Conservation (phyloP, 768 basidiomycete species). For the Crassisporium funariophilum region DNA sequence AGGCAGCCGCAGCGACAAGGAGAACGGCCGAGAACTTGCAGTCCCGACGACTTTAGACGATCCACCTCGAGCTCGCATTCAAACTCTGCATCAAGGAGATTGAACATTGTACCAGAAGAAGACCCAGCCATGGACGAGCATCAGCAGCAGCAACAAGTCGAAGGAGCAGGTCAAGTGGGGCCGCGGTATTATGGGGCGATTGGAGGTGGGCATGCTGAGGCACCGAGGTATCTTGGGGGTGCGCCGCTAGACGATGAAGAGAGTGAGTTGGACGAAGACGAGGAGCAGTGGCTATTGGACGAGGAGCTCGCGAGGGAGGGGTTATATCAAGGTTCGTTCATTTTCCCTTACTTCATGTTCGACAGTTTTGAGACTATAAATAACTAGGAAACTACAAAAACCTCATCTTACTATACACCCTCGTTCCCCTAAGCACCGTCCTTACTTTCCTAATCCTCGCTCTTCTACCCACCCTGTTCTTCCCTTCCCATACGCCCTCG, state of each 20-base stretch:
- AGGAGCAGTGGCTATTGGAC: conserved; percentile 35
- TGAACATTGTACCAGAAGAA: conserved; percentile 27
- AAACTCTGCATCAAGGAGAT: conserved; percentile 10
- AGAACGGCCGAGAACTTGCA: conserved; percentile 9
- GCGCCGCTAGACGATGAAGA: conserved; percentile 21
- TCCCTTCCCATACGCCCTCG: conserved; percentile 43
- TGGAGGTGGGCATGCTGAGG: conserved; percentile 18
- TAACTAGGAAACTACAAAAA: conserved; percentile 62
- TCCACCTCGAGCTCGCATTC: conserved; percentile 14
- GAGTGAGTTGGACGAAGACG: conserved; percentile 32
- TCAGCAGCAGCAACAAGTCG: background rate
- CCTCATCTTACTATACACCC: conserved; percentile 55
- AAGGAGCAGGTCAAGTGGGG: background rate
- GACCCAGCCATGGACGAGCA: conserved; percentile 8
- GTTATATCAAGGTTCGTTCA: conserved; percentile 27
- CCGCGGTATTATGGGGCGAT: conserved; percentile 21
- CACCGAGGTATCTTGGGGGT: too few species aligned
- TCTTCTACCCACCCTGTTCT: conserved; percentile 49
- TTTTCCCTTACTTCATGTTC: background rate
- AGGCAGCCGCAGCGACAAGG: conserved; percentile 3
- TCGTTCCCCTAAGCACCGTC: conserved; percentile 59
- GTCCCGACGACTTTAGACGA: conserved; percentile 22
- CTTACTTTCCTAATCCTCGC: conserved; percentile 53
- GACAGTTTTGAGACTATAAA: conserved; percentile 10
- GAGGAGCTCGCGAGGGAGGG: conserved; percentile 33